Conservation (phyloP, 2,329 filamentous ascomycete species). For the Ophioceras dolichostomum region DNA sequence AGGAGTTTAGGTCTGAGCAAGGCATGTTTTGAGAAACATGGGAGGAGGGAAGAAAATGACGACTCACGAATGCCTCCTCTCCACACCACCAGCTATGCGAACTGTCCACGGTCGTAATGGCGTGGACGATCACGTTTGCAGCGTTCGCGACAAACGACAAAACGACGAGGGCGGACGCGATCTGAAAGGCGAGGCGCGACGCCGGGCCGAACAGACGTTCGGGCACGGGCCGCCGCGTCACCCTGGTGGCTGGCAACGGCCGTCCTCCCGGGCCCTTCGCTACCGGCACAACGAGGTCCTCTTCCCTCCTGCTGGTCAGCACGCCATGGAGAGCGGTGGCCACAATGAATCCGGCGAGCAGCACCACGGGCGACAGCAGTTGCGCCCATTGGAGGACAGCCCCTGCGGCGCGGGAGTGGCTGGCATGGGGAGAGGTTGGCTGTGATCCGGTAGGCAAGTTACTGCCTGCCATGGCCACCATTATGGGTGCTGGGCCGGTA, state of each 20-base stretch:
- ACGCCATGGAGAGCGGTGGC: constrained; percentile 40
- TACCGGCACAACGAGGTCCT: constrained; percentile 31
- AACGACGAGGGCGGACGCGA: constrained; percentile 57
- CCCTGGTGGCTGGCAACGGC: constrained; percentile 59
- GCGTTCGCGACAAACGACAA: constrained; percentile 67
- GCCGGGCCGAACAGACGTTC: constrained; percentile 58
- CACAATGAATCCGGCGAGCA: constrained; percentile 38
- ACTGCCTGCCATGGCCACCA: constrained; percentile 1
- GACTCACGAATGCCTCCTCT: constrained; percentile 28
- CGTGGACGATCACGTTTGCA: constrained; percentile 60
- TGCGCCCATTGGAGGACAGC: constrained; percentile 31
- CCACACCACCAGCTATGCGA: constrained; percentile 67
- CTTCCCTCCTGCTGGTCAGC: constrained; percentile 34
- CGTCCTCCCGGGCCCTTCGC: constrained; percentile 77
- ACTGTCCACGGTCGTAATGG: constrained; percentile 47
- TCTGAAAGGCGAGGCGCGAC: constrained; percentile 63
- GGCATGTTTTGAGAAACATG: no score
- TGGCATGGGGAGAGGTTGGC: constrained; percentile 1
- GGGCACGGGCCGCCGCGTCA: constrained; percentile 17
- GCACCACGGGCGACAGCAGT: constrained; percentile 38
- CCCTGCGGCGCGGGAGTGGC: constrained; percentile 21
- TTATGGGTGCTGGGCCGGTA: background rate
- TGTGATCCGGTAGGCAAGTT: no score
- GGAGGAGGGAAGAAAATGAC: background rate
- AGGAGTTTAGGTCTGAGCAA: no score